Base-by-base conservation (phyloP, 2,329 filamentous ascomycete species). In the Plenodomus biglobosus region DNA sequence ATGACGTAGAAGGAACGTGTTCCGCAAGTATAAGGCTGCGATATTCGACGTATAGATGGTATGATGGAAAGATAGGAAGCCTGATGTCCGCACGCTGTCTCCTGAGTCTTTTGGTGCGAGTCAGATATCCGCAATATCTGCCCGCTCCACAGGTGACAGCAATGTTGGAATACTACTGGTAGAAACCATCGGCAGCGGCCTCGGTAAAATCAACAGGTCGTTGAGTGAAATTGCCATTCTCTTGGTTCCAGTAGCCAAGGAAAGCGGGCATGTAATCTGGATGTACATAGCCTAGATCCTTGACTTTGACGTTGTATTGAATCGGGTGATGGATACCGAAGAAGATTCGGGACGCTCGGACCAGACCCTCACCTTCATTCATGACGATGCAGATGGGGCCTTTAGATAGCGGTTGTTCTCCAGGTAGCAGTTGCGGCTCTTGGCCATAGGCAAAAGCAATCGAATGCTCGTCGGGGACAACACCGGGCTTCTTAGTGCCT, bases 261-360 rank as follows among this genome's bases (percentile, higher is more conserved):
- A 61, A 40, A 1, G 20, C 50, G 1, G 24, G 21, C 46, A 72
- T 54, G 2, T 65, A 66, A 1, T 39, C 35, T 2, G 43, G 15
- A 7, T 51, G 53, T 13, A 76, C 62, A 8, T 51, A 44, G 0
- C 75, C 75, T 4, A 77, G 54, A 1, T 72, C 62, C 17, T 71
- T 69, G 1, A 75, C 72, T 42, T 72, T 75, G 32, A 74, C 58
- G 43, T 77, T 75, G 44, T 75, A 69, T 44, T 77, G 70, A 11
- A 76, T 69, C 0, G 70, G 73, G 53, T 74, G 70, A 1, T 71
- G 53, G 13, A 75, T 75, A 3, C 63, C 70, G 19, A 50, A 59
- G 13, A 47, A 55, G 2, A 59, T 57, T 2, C 56, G 39, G 10
- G 53, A 75, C 40, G 69, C 66, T 1, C 11, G 13, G 3, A 8